A percentile compares a stretch with the other conserved stretches of the same genome.
These are phyloP conservation scores for Pseudofabraea citricarpa DNA, from an alignment of 2,329 filamentous ascomycete species.

Conservation along the genomic window DNA sequence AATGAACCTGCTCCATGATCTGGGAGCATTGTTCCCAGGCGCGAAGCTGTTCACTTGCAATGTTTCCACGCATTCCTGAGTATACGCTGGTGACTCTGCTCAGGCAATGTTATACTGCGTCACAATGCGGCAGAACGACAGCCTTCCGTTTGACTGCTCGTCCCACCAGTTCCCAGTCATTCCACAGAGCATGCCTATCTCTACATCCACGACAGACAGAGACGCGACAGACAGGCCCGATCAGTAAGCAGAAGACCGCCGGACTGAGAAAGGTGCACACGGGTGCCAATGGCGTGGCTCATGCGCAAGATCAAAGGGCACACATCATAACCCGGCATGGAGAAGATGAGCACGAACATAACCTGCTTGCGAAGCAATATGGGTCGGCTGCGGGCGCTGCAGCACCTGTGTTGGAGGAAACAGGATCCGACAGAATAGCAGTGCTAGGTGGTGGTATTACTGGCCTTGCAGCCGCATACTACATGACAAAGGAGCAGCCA, in stretches of 20 bases:
- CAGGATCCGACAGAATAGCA: constrained; percentile 41
- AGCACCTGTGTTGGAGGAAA: background rate
- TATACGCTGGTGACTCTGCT: constrained; percentile 21
- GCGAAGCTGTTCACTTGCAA: constrained; percentile 11
- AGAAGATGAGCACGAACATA: background rate
- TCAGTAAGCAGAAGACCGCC: background rate
- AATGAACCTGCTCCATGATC: too few relatives aligned
- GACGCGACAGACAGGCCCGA: too few relatives aligned
- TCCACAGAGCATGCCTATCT: too few relatives aligned
- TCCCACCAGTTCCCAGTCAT: background rate
- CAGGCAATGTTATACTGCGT: constrained; percentile 17
- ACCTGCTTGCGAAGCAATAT: background rate
- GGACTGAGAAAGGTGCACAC: background rate
- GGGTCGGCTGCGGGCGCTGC: background rate
- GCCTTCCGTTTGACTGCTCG: background rate
- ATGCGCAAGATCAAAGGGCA: background rate
- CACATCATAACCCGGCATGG: background rate
- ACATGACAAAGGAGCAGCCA: constrained; percentile 64
- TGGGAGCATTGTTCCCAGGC: constrained; percentile 3
- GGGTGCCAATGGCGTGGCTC: background rate
- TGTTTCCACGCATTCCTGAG: constrained; percentile 21
- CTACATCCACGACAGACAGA: too few relatives aligned
- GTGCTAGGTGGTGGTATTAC: constrained; percentile 80
- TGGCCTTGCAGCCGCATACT: constrained; percentile 74
- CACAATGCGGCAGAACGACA: constrained; percentile 11